Conservation (phyloP, 495 filamentous ascomycete species). For the Saxophila tyrrhenica region DNA sequence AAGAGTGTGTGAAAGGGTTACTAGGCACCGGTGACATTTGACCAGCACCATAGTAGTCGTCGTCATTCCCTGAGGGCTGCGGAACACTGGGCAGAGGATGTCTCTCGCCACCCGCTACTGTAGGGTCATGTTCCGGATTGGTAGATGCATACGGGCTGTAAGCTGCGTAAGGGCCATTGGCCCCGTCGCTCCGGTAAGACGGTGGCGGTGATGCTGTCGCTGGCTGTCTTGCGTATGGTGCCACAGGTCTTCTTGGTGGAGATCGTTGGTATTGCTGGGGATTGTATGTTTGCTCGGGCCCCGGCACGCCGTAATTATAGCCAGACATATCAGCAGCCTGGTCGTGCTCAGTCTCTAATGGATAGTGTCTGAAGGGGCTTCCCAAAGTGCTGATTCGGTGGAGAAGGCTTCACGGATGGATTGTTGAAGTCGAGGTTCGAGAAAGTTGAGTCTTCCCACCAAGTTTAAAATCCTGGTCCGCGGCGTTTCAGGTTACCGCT, state of each 20-base stretch:
- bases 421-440: no score
- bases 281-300: not conserved
- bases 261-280: constrained; percentile 2
- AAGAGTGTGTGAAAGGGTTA: not conserved
- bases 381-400: no score
- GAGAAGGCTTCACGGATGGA: no score
- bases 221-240: not conserved
- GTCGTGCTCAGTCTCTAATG: no score
- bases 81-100: not conserved
- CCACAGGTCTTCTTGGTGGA: not conserved
- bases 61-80: not conserved
- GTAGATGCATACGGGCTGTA: constrained; percentile 37
- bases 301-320: not conserved
- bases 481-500: no score
- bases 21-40: not conserved
- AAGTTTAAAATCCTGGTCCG: no score
- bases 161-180: not conserved
- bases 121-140: constrained; percentile 63
- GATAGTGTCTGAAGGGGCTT: no score
- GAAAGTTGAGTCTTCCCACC: no score
- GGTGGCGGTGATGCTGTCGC: constrained; percentile 5
- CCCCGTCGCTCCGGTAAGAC: not conserved
- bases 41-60: not conserved
- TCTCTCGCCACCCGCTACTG: not conserved
- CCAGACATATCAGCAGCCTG: no score